Base-by-base conservation (phyloP, 176 grass and related monocot genomes). In the Oryza longistaminata region DNA sequence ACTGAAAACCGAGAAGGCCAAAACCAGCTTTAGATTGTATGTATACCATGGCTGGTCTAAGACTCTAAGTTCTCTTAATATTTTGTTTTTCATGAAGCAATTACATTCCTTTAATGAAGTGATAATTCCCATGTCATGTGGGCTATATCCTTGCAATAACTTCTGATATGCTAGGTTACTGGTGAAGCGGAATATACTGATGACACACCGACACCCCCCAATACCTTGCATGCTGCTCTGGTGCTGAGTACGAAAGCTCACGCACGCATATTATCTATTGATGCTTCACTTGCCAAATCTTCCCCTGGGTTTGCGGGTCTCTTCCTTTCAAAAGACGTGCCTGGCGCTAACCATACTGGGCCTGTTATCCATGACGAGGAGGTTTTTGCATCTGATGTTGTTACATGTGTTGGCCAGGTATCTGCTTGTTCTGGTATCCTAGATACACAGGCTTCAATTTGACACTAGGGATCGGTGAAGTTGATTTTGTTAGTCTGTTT, bases 351-450 rank as follows among this genome's bases (percentile, higher is more conserved):
- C 83, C 87, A 86, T 85, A 83, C 82, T 81, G 96, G 96, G 48
- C 48, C 89, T 74, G 26, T 92, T 84, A 55, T 92, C 70, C 87
- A 77, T 53, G 96, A 98, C 34, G 96, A 98, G 89, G 96, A 98
- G 77, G 77, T 95, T 81, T 98, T 95, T 87, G 96, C 96, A 68
- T 87, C 96, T 62, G 75, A 98, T 64, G 24, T 92, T 78, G 96
- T 98, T 64, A 93, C 96, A 70, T 98, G 96, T 98, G 96, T 98
- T 89, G 96, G 96, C 15, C 96, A 98, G 93, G 96, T 98, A 87
- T 82, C 34, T 61, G 14, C 64, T 82, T 14, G 68, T 86, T 75
- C 50, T 90, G 58, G 49, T 73, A 55, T 72, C 64, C 64, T 84
- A 39, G 46, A 13, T 74, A 86, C 77, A 60, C 42, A 81, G 37